Base-by-base conservation (phyloP, 2,329 filamentous ascomycete species). In the Fonsecaea pugnacius region DNA sequence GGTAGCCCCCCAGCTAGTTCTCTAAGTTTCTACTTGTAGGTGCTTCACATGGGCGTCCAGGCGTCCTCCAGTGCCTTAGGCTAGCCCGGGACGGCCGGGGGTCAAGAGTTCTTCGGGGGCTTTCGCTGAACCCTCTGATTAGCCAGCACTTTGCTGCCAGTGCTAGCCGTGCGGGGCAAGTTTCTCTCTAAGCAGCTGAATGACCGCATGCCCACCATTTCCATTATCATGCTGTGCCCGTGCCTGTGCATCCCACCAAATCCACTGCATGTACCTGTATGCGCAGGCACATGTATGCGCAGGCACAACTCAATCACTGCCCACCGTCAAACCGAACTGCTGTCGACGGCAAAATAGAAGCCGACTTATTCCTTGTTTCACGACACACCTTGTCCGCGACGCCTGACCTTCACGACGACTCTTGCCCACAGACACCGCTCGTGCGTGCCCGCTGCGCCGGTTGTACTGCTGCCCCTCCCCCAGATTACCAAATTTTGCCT, bases 211-310 rank as follows among this genome's bases (percentile, higher is more conserved):
- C 43, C 43, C 43, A 12, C 43, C 43, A 27, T 14, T 48, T 48
- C 43, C 51, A 54, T 18, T 33, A 18, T 54, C 51, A 33, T 38
- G 18, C 51, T 54, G 51, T 33, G 30, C 9, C 51, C n/a, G 35
- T 27, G 30, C 51, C 51, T 54, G n/a, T 54, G 30, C 51, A 54
- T 54, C 51, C 51, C 51, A 54, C 51, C 35, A 33, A 27, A 54
- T 54, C n/a, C 35, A 48, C 21, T 24, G 43, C 24, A 21, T 14
- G 43, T 48, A 21, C 43, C 24, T 48, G 43, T 21, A 48, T 12
- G 21, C 43, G 43, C 21, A 48, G 43, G 10, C 43, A 48, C n/a
- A 48, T 48, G 43, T 21, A 48, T 12, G 21, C 43, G 43, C 21
- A 48, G 43, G 10, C 43, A 48, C n/a, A 48, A 10, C 43, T 48